These are phyloP conservation scores for Volvox africanus DNA, from an alignment of 139 green algal species.

Conservation along the genomic window DNA sequence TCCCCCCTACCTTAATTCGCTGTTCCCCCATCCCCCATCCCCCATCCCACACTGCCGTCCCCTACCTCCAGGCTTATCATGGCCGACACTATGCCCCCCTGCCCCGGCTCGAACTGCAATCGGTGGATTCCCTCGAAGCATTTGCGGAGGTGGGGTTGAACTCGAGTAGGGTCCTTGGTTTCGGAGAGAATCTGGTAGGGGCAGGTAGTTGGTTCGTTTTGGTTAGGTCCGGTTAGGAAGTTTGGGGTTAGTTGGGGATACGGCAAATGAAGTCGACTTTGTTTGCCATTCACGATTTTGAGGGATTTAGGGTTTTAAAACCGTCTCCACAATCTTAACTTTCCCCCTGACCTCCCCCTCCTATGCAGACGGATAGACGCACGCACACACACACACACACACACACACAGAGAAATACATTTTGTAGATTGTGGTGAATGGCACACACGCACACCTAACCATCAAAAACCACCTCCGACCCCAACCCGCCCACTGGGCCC, in stretches of 20 bases:
- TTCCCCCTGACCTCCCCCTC: neutral
- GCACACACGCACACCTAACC: no score
- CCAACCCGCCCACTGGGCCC: neutral
- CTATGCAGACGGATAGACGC: no score
- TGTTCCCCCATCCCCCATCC: neutral
- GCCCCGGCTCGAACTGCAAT: conserved; percentile 60
- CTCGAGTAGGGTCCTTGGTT: conserved; percentile 78
- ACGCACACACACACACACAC: no score
- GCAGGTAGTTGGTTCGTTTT: no score
- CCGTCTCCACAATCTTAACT: neutral
- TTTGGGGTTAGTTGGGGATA: no score
- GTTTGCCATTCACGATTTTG: no score
- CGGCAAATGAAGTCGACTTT: no score
- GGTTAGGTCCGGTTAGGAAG: no score
- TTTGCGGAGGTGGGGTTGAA: conserved; percentile 86
- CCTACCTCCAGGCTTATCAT: conserved; percentile 72
- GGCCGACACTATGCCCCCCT: conserved; percentile 47
- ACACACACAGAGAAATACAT: no score
- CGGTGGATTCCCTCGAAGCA: conserved; percentile 88
- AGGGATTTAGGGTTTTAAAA: neutral
- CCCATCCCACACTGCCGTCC: neutral
- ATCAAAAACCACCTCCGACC: neutral
- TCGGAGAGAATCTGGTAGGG: conserved; percentile 74
- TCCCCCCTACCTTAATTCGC: no score
- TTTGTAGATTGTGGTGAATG: no score